These are phyloP conservation scores for Styphnolobium japonicum DNA, from an alignment of 306 rosid species.

Conservation along the genomic window DNA sequence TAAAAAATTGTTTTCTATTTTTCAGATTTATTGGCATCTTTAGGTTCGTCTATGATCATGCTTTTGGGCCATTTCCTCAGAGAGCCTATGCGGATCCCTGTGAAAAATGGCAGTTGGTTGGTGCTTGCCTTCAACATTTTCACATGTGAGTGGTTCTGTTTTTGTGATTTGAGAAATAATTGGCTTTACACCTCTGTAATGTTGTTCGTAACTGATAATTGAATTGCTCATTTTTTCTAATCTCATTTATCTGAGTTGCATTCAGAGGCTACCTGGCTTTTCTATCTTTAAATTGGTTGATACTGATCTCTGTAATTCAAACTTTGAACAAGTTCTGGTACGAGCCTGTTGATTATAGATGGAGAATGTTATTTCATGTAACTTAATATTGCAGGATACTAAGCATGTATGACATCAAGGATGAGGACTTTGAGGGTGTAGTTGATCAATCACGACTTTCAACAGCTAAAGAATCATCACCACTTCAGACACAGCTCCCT, in stretches of 20 bases:
- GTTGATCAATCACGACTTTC: slow-evolving; percentile 66
- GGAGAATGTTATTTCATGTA: slow-evolving; percentile 8
- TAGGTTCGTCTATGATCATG: slow-evolving; percentile 92
- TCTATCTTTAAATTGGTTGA: slow-evolving; percentile 2
- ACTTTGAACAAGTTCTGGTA: not conserved
- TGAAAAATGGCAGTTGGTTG: slow-evolving; percentile 95
- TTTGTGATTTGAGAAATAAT: slow-evolving; percentile 15
- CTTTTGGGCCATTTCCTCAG: slow-evolving; percentile 96
- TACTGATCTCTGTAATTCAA: not conserved
- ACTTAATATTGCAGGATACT: slow-evolving; percentile 65
- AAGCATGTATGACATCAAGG: slow-evolving; percentile 72
- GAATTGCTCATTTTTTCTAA: not conserved
- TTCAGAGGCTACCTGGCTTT: not conserved
- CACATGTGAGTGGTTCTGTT: slow-evolving; percentile 64
- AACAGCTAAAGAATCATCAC: slow-evolving; percentile 57
- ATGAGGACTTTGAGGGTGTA: slow-evolving; percentile 75
- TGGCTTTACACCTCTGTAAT: not conserved
- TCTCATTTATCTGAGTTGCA: not conserved
- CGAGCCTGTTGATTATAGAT: not conserved
- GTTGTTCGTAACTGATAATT: not conserved
- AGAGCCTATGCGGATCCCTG: slow-evolving; percentile 86
- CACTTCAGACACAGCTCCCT: slow-evolving; percentile 82
- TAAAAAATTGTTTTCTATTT: not conserved
- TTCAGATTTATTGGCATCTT: slow-evolving; percentile 94
- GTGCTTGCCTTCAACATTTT: slow-evolving; percentile 88